Evolutionary conservation across 2,329 filamentous ascomycete genomes (phyloP).

Genomic region (Ophiostoma ulmi): DNA sequence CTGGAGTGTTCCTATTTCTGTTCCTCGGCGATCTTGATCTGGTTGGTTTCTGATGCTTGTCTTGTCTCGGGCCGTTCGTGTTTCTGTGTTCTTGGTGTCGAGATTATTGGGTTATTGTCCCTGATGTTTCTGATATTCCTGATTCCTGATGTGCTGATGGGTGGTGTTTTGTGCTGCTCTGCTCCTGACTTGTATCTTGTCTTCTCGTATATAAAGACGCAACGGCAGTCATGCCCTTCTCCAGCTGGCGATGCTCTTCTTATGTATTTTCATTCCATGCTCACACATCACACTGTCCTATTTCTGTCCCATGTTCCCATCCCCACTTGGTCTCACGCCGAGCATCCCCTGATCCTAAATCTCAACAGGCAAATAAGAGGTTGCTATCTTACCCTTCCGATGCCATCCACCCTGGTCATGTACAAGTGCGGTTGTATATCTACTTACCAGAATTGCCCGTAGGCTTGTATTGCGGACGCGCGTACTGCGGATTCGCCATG

Average conservation of each 20-base stretch:
- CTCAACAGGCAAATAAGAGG: too few species aligned
- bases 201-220: neutral
- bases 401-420: neutral
- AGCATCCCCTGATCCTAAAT: neutral
- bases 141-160: neutral
- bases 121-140: neutral
- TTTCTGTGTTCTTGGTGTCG: neutral
- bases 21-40: neutral
- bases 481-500: slow-evolving; percentile 27
- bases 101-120: neutral
- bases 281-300: neutral
- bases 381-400: too few species aligned
- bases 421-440: neutral
- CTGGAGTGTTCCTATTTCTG: neutral
- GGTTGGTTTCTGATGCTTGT: neutral
- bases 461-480: slow-evolving; percentile 19
- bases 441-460: slow-evolving; percentile 1
- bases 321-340: slow-evolving; percentile 3
- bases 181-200: neutral
- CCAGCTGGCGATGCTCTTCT: neutral
- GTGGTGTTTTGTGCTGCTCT: neutral
- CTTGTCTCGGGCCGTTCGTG: slow-evolving; percentile 4
- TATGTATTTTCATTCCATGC: neutral
- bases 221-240: neutral
- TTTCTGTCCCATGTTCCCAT: neutral